phyloP scores from a whole-genome alignment of 129 eudicot genomes.

The Centrapalus pauciflorus region DNA sequence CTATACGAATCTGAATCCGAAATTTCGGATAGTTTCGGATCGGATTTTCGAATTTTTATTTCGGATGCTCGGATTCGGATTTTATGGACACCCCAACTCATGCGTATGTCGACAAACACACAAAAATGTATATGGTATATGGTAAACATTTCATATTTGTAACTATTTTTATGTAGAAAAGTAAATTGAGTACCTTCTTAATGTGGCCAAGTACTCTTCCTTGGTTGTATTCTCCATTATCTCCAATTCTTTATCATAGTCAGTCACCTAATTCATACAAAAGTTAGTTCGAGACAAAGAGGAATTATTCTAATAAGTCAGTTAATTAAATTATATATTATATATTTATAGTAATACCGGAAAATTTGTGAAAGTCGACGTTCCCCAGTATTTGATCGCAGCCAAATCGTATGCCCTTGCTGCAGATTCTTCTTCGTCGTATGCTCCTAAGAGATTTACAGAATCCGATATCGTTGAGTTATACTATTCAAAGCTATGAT shows the following conservation, averaged over 20 bases:
- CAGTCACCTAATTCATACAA: conserved; percentile 35
- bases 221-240: conserved; percentile 64
- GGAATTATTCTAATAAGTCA: background rate
- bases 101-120: too few relatives aligned
- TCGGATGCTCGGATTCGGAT: too few relatives aligned
- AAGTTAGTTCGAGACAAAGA: background rate
- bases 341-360: conserved; percentile 41
- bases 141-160: background rate
- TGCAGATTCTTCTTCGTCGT: conserved; percentile 82
- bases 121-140: background rate
- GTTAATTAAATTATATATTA: background rate
- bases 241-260: conserved; percentile 64
- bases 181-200: conserved; percentile 56
- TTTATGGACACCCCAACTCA: too few relatives aligned
- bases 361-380: conserved; percentile 66
- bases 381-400: conserved; percentile 87
- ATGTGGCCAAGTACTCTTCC: conserved; percentile 78
- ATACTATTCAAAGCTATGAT: too few relatives aligned
- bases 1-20: too few relatives aligned
- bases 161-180: background rate
- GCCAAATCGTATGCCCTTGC: conserved; percentile 91
- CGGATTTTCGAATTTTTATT: too few relatives aligned
- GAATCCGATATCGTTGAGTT: background rate
- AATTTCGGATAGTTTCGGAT: too few relatives aligned
- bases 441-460: conserved; percentile 49